These are phyloP conservation scores for Nitzschia sp. DNA, from an alignment of 108 stramenopile genomes.

Conservation along the genomic window DNA sequence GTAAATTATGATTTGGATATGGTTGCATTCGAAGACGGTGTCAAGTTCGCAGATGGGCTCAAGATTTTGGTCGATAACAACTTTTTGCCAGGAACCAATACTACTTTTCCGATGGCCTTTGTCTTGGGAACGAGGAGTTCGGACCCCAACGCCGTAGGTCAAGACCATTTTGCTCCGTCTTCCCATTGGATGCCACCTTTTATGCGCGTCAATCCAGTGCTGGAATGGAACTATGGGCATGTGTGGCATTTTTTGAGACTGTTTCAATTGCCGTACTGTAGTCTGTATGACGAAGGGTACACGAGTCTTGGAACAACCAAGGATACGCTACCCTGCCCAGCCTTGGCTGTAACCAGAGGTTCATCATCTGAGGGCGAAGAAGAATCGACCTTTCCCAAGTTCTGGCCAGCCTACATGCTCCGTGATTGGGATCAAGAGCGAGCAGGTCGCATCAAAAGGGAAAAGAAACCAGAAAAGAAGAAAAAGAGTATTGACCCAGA, in stretches of 20 bases:
- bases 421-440: conserved; percentile 81
- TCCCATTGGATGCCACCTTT: conserved; percentile 96
- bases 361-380: neutral
- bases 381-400: conserved; percentile 37
- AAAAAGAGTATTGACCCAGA: neutral
- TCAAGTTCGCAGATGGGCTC: conserved; percentile 64
- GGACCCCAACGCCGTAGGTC: conserved; percentile 93
- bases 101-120: conserved; percentile 79
- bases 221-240: conserved; percentile 91
- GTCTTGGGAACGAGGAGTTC: conserved; percentile 91
- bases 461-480: conserved; percentile 24
- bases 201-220: conserved; percentile 95
- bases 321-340: conserved; percentile 93
- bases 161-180: conserved; percentile 76
- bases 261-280: conserved; percentile 90
- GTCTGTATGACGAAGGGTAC: conserved; percentile 95
- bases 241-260: conserved; percentile 92
- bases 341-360: conserved; percentile 48
- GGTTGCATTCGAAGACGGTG: conserved; percentile 74
- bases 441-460: conserved; percentile 59
- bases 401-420: conserved; percentile 89
- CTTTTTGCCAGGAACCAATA: conserved; percentile 10
- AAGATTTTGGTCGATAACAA: conserved; percentile 67
- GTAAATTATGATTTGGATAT: conserved; percentile 87
- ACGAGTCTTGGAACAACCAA: conserved; percentile 92